A percentile compares a stretch with the other conserved stretches of the same genome.
Conservation (phyloP, 208 protist genomes). For the Leishmania amazonensis region DNA sequence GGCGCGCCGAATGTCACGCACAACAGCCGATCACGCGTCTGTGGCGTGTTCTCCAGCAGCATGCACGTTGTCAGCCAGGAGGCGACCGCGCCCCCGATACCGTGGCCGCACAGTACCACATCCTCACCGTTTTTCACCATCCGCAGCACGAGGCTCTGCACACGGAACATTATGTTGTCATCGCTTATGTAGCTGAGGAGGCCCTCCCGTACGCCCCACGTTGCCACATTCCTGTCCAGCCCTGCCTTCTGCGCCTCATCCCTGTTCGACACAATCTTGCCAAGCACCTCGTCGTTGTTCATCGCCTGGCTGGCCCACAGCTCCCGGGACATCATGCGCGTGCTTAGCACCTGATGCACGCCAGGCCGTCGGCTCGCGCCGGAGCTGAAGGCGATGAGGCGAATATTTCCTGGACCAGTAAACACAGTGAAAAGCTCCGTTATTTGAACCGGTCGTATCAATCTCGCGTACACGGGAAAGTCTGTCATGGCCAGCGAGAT, state of each 20-base stretch:
- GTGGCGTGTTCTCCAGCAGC: conserved; percentile 39
- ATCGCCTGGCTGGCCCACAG: conserved; percentile 32
- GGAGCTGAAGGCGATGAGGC: conserved; percentile 42
- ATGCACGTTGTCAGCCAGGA: conserved; percentile 26
- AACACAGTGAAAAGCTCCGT: conserved; percentile 38
- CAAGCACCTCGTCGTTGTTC: conserved; percentile 12
- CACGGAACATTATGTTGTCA: conserved; percentile 12
- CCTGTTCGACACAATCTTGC: conserved; percentile 24
- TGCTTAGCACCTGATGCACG: conserved; percentile 29
- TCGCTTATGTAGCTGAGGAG: conserved; percentile 25
- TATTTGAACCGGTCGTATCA: conserved; percentile 28
- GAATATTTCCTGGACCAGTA: conserved; percentile 24
- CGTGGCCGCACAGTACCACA: conserved; percentile 53
- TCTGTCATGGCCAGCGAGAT: conserved; percentile 43
- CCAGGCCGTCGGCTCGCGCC: conserved; percentile 12
- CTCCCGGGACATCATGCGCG: conserved; percentile 26
- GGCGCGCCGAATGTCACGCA: conserved; percentile 58
- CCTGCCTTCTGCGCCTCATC: neutral
- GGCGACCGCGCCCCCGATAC: conserved; percentile 40
- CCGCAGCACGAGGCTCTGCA: conserved; percentile 23
- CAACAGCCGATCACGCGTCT: conserved; percentile 29
- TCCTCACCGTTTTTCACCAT: conserved; percentile 30
- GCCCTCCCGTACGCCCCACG: conserved; percentile 22
- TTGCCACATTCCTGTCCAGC: conserved; percentile 10
- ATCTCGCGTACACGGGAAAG: conserved; percentile 30